Conservation (phyloP, 345 rosid genomes). For the Eucalyptus dawsonii region DNA sequence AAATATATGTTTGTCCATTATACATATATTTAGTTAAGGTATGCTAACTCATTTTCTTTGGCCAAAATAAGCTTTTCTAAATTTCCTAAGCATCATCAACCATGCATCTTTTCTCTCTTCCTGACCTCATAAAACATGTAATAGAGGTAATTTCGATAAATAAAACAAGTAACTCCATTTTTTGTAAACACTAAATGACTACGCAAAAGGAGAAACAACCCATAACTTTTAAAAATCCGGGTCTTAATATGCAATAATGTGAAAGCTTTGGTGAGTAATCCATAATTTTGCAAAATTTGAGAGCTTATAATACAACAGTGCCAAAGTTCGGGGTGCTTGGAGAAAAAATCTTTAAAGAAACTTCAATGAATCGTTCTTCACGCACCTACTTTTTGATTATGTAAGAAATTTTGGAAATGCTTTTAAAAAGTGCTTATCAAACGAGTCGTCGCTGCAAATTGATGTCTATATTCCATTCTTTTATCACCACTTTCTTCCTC, state of each 20-base stretch:
- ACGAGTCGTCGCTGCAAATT: accelerated
- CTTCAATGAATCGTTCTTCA: background rate
- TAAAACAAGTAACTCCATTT: background rate
- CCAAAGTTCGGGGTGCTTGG: background rate
- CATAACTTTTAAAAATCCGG: background rate
- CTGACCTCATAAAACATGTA: background rate
- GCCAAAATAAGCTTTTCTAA: background rate
- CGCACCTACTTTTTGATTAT: background rate
- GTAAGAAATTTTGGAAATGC: background rate
- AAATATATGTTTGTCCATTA: background rate
- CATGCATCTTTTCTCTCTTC: background rate
- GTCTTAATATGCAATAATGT: background rate
- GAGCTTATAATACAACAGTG: background rate
- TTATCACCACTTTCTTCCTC: background rate
- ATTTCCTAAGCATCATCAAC: background rate
- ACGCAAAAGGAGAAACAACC: background rate
- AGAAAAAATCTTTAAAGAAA: background rate
- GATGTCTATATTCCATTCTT: background rate
- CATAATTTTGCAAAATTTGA: background rate
- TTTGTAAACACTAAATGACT: background rate
- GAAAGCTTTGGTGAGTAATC: background rate
- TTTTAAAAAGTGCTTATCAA: too few relatives aligned
- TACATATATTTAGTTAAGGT: background rate
- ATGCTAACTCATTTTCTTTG: background rate
- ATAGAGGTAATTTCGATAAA: background rate